Evolutionary conservation across 1,284 basidiomycete species (phyloP).

Genomic region (Tilletia walkeri): DNA sequence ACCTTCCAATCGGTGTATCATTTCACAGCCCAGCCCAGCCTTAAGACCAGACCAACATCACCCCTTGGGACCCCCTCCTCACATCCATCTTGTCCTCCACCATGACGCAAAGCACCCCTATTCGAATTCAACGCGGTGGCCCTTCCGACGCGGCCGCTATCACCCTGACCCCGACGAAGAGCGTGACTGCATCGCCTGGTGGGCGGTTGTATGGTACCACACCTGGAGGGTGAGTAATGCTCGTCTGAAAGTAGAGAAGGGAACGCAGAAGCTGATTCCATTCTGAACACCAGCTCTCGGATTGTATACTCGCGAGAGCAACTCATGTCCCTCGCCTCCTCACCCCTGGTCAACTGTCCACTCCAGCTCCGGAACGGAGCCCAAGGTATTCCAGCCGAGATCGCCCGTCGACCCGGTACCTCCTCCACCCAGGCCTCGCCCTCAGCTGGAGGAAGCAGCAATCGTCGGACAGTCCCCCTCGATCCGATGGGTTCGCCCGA

Average conservation of each 20-base stretch:
- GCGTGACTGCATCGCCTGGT: conserved; percentile 4
- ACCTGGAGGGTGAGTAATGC: conserved; percentile 30
- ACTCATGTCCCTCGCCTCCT: conserved; percentile 34
- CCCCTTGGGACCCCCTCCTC: no score
- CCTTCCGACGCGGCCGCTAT: background rate
- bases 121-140: conserved; percentile 5
- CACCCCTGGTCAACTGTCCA: conserved; percentile 25
- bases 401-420: background rate
- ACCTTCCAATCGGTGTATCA: no score
- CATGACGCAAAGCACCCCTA: background rate
- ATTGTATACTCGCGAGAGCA: conserved; percentile 44
- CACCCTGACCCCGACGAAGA: background rate
- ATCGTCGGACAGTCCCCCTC: no score
- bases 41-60: no score
- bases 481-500: conserved; percentile 8
- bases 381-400: conserved; percentile 13
- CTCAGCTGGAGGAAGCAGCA: no score
- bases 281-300: no score
- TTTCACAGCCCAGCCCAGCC: no score
- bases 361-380: conserved; percentile 8
- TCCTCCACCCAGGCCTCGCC: background rate
- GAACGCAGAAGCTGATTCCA: background rate
- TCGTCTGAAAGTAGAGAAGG: background rate
- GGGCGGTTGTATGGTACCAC: conserved; percentile 33
- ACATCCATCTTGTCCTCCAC: background rate